Base-by-base conservation (phyloP, 805 yeast species). In the Ogataea paraovalis region DNA sequence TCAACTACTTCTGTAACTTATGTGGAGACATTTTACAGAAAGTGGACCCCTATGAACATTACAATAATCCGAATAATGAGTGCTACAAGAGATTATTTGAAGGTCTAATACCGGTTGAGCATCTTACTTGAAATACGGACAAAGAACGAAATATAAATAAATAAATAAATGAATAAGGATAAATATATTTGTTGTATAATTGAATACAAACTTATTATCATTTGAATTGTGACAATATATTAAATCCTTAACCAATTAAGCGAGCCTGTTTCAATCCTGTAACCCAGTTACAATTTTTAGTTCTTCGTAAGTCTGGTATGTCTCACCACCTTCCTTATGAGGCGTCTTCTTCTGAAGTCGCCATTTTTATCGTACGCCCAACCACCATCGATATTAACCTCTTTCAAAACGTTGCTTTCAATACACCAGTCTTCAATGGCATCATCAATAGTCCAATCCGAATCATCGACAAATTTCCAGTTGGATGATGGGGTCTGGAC, bases 401-500 rank as follows among this genome's bases (percentile, higher is more conserved):
- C 60, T 2, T 53, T 60, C 16, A 54, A 45, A 12, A 77, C 57
- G 1, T 72, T 72, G 30, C 83, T 69, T 22, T 73, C 78, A 0
- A 53, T 42, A 5, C 80, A 69, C 83, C 92, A 87, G 2, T 56
- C 57, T 1, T 49, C 53, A 0, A 84, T 81, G 38, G 77, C 63
- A 14, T 58, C 55, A 57, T 89, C 96, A 13, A 82, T 68, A 43
- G 65, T 66, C 97, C 97, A 90, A 10, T 70, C 69, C 39, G 76
- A 74, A 23, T 75, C 77, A 23, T 67, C 66, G 48, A 79, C 83
- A 61, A 81, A 90, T 49, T 73, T 71, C 97, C 97, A 90, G 13
- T 81, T 82, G 10, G 60, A 52, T 7, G 49, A 42, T 1, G 96
- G 96, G 1, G 95, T 83, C 23, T 60, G 55, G 1, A 90, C 78